Evolutionary conservation across 306 rosid genomes (phyloP).

Genomic region (Gleditsia sinensis): DNA sequence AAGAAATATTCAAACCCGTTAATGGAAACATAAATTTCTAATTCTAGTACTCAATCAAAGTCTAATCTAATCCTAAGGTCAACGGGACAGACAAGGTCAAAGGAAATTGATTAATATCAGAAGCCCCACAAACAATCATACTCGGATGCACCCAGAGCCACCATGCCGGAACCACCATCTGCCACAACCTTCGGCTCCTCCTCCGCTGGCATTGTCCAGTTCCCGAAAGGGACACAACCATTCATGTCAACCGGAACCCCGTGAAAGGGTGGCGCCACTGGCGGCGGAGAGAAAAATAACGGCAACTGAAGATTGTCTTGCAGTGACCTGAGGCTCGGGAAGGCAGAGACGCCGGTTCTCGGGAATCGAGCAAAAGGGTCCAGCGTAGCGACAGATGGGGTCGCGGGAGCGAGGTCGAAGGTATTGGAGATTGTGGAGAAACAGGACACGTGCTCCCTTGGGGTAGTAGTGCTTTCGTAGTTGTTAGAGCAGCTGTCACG

Average conservation of each 20-base stretch:
- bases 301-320: slow-evolving; percentile 90
- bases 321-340: slow-evolving; percentile 79
- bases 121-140: slow-evolving; percentile 90
- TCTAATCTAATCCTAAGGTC: slow-evolving; percentile 24
- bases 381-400: neutral
- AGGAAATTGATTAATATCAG: slow-evolving; percentile 27
- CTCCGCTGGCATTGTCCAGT: slow-evolving; percentile 39
- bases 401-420: slow-evolving; percentile 11
- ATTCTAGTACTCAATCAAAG: neutral
- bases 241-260: slow-evolving; percentile 26
- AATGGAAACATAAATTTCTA: neutral
- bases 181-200: slow-evolving; percentile 46
- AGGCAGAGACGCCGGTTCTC: slow-evolving; percentile 52
- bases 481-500: slow-evolving; percentile 57
- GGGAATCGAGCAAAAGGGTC: slow-evolving; percentile 49
- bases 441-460: slow-evolving; percentile 99
- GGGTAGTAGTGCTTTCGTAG: slow-evolving; percentile 41
- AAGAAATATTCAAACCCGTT: neutral
- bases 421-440: slow-evolving; percentile 75
- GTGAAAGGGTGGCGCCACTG: slow-evolving; percentile 17
- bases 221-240: slow-evolving; percentile 31
- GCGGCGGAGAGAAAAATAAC: slow-evolving; percentile 42
- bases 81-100: neutral
- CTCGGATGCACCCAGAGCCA: slow-evolving; percentile 50
- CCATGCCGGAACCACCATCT: slow-evolving; percentile 25